Evolutionary conservation across 352 stramenopile genomes (phyloP).

Genomic region (Phytophthora melonis): DNA sequence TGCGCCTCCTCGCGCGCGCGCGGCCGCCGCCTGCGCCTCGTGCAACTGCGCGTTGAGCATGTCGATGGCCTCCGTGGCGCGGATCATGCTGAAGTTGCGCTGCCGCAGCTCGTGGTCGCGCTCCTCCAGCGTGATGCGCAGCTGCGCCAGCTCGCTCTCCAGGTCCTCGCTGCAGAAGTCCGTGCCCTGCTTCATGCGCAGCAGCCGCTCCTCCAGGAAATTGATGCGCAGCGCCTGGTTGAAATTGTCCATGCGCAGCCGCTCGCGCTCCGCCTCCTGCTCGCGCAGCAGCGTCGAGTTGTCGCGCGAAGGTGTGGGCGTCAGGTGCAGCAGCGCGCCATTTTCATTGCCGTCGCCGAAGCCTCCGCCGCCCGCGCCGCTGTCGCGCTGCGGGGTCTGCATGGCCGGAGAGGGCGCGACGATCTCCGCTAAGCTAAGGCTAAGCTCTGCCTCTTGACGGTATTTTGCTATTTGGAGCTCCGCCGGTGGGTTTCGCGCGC

Average conservation of each 20-base stretch:
- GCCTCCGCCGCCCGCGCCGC: background rate
- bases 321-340: constrained; percentile 10
- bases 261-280: constrained; percentile 65
- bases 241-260: constrained; percentile 77
- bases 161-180: constrained; percentile 69
- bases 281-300: constrained; percentile 56
- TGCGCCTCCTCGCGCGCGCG: constrained; percentile 36
- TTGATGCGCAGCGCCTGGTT: constrained; percentile 77
- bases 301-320: constrained; percentile 31
- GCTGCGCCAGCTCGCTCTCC: constrained; percentile 67
- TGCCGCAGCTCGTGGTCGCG: constrained; percentile 71
- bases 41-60: constrained; percentile 56
- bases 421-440: too few species aligned
- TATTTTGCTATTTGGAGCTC: constrained; percentile 17
- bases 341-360: background rate
- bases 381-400: constrained; percentile 34
- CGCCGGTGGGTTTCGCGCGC: constrained; percentile 24
- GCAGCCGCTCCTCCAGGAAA: constrained; percentile 72
- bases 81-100: constrained; percentile 66
- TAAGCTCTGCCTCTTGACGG: constrained; percentile 12
- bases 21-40: constrained; percentile 39
- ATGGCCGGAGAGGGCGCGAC: constrained; percentile 25
- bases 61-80: constrained; percentile 66
- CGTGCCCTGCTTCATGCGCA: constrained; percentile 67
- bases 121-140: constrained; percentile 67